Evolutionary conservation across 495 filamentous ascomycete species (phyloP), one percentile per base, ranked within the genome.

Genomic region (Tuber magnatum): DNA sequence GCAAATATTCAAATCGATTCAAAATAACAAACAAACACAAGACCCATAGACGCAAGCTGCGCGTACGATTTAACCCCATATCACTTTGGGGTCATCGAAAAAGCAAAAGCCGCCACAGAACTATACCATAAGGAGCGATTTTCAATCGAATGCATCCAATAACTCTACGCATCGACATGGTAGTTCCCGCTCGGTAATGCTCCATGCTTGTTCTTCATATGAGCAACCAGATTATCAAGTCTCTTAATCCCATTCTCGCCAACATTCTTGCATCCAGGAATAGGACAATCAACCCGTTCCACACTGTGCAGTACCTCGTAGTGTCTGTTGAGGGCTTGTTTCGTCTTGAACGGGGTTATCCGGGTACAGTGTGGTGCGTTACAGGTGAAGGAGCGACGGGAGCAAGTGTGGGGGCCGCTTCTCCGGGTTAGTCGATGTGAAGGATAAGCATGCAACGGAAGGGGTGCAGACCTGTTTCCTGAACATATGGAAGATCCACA

Each of bases 161-260:
- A 2, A 9, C 22, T 24, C 18, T 48, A 48, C 0, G 20, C 8
- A 48, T 14, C 16, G 14, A 14, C 24, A 0, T n/a, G 22, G 0
- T 1, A 48, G 28, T 28, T n/a, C 22, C 48, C 7, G 48, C 7
- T 8, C 5, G n/a, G n/a, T 0, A 7, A 28, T 56, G 9, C n/a
- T 10, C 51, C n/a, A 41, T 74, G 74, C 2, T 74, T 12, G 12
- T 32, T 20, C 2, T 44, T 41, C 35, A 12, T 24, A 28, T 75
- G 74, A 12, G 73, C 41, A 9, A 40, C 39, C 5, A 74, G 22
- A 16, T 74, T 75, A 20, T 75, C 74, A 9, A 8, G 9, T 40
- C 71, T 24, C 5, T 44, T 41, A 8, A 74, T 51, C 0, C 71
- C 74, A 0, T 42, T 73, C 3, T 65, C 43, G 3, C 74, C 44